Evolutionary conservation across 345 rosid species (phyloP), one percentile per base, ranked within the genome.

Genomic region (Eucalyptus cloeziana): DNA sequence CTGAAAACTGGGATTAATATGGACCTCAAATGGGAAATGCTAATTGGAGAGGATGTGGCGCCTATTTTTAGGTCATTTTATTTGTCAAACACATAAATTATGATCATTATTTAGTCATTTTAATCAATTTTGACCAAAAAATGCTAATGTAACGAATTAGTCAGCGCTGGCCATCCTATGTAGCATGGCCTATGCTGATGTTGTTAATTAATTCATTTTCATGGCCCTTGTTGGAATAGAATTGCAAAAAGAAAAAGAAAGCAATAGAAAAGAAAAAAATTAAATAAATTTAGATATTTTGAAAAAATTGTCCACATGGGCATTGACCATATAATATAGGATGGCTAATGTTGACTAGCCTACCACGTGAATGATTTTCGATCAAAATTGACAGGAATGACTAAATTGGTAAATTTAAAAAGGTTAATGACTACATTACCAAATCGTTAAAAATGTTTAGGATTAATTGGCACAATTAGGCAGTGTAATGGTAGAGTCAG

Each of bases 321-420:
- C 12, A 19, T 22, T 24, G 30, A 56, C 30, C 30, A 56, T 56
- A 9, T 0, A 47, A n/a, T 24, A 56, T 9, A 4, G 2, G 6
- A 56, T 56, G 30, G 6, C 1, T 24, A 56, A 56, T 56, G 62
- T 1, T 56, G 0, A 56, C 0, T 56, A 56, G 13, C 4, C 13
- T 24, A 56, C 13, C 1, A 56, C 0, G 0, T 56, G 4, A 56
- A 56, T 0, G 0, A 56, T 0, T 56, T 56, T 24, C 6, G 0
- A 56, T 24, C 0, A 56, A 56, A 56, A 56, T 56, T 56, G 56
- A 52, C 0, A 19, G 0, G 24, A 52, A 22, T 22, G 0, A 56
- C 13, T 56, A 56, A 56, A 56, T 56, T 56, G 30, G 6, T 56
- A 24, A 24, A 56, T 56, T 56, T 4, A 56, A 56, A 56, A 56